Evolutionary conservation across 768 basidiomycete species (phyloP).

Genomic region (Trametes cubensis): DNA sequence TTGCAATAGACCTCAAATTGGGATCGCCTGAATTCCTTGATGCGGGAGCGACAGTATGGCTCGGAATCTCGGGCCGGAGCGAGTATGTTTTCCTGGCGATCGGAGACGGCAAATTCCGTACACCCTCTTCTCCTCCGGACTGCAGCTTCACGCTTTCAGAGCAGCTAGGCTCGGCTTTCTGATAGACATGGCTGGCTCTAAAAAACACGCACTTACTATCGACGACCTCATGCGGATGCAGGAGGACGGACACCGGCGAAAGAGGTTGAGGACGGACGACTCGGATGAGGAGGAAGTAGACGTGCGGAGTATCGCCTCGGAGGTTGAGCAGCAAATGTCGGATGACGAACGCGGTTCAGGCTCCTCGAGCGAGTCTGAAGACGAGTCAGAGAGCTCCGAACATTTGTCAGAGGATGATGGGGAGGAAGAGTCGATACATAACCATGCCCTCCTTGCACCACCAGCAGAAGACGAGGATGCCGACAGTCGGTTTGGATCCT

Average conservation of each 20-base stretch:
- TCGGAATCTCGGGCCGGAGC: not conserved
- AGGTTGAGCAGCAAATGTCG: constrained; percentile 16
- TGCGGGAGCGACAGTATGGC: too few species aligned
- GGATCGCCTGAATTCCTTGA: too few species aligned
- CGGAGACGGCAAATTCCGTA: constrained; percentile 19
- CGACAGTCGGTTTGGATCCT: constrained; percentile 25
- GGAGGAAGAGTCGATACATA: not conserved
- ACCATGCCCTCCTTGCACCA: not conserved
- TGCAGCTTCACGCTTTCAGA: not conserved
- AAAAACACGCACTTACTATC: constrained; percentile 35
- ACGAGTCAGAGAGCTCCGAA: not conserved
- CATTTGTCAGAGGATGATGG: constrained; percentile 6
- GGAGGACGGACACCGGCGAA: constrained; percentile 36
- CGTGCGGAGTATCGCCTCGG: constrained; percentile 27
- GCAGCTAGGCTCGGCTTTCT: not conserved
- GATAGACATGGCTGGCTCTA: constrained; percentile 29
- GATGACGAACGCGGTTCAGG: constrained; percentile 1
- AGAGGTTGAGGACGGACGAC: constrained; percentile 15
- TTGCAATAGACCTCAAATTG: not conserved
- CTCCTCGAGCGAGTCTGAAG: constrained; percentile 14
- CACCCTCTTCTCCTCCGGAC: not conserved
- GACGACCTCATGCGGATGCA: constrained; percentile 43
- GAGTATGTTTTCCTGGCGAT: constrained; percentile 7
- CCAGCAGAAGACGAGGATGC: constrained; percentile 12
- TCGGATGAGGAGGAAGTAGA: constrained; percentile 18